A percentile compares a stretch with the other conserved stretches of the same genome.
These are phyloP conservation scores for Solanum gracilifrons DNA, from an alignment of 257 asterid genomes.

Conservation along the genomic window DNA sequence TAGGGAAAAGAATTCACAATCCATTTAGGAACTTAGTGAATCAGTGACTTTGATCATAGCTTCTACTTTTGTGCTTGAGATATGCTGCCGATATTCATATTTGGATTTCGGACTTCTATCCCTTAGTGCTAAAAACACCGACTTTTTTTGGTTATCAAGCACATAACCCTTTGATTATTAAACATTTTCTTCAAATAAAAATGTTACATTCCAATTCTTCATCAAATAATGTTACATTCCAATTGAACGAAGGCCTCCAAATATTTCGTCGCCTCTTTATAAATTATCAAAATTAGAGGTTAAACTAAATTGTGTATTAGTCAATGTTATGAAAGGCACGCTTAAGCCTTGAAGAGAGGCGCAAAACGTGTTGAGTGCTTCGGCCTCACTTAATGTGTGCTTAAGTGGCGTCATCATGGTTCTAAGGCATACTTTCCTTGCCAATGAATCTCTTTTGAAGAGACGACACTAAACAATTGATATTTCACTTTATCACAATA, in stretches of 20 bases:
- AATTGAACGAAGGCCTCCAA: not conserved
- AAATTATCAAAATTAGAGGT: not conserved
- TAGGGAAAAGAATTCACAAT: not conserved
- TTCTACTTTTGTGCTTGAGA: not conserved
- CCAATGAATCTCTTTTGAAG: not conserved
- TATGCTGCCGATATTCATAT: not conserved
- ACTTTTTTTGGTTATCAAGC: not conserved
- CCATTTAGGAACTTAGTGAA: not conserved
- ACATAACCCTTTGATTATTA: not conserved
- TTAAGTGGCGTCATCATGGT: not conserved
- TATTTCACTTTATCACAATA: not conserved
- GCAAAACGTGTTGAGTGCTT: not conserved
- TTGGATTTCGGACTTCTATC: not conserved
- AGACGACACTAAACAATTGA: not conserved
- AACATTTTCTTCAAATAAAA: not conserved
- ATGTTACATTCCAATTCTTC: not conserved
- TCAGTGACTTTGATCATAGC: not conserved
- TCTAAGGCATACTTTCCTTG: not conserved
- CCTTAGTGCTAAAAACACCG: not conserved
- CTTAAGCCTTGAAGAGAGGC: not conserved
- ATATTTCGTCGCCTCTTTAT: not conserved
- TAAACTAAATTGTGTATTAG: not conserved
- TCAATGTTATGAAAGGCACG: not conserved
- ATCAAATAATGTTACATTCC: not conserved
- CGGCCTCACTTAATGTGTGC: not conserved